Conservation (phyloP, 257 asterid genomes). For the Linaria vulgaris region DNA sequence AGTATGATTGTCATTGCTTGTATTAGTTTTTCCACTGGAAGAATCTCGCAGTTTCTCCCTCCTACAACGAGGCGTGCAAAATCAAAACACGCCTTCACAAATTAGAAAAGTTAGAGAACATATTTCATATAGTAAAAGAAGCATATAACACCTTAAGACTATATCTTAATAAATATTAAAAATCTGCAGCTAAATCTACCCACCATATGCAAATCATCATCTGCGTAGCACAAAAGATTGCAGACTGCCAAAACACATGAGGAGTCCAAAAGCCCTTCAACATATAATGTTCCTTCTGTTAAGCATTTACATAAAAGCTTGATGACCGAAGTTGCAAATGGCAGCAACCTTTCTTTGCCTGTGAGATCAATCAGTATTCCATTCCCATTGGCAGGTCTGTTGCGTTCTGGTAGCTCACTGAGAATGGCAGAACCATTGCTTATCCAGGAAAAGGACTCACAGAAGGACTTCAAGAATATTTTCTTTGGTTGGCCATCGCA, state of each 20-base stretch:
- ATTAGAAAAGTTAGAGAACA: slow-evolving; percentile 37
- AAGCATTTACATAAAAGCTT: slow-evolving; percentile 80
- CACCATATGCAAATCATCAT: slow-evolving; percentile 86
- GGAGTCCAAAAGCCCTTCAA: slow-evolving; percentile 78
- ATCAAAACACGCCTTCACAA: slow-evolving; percentile 89
- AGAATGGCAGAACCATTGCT: slow-evolving; percentile 43
- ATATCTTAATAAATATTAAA: slow-evolving; percentile 12
- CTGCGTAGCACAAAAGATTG: slow-evolving; percentile 71
- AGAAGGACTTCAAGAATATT: slow-evolving; percentile 54
- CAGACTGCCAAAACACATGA: slow-evolving; percentile 70
- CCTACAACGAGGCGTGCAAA: slow-evolving; percentile 72
- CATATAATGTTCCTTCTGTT: slow-evolving; percentile 82
- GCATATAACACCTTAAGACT: slow-evolving; percentile 7
- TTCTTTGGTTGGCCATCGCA: slow-evolving; percentile 41
- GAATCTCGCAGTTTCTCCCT: slow-evolving; percentile 48
- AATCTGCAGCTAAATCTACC: slow-evolving; percentile 30
- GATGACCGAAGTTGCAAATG: slow-evolving; percentile 71
- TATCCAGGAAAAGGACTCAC: slow-evolving; percentile 53
- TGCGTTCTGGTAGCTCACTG: slow-evolving; percentile 58
- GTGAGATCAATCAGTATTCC: slow-evolving; percentile 73
- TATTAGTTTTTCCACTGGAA: slow-evolving; percentile 71
- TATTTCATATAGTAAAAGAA: slow-evolving; percentile 19
- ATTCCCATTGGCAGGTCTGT: slow-evolving; percentile 51
- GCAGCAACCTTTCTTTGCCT: slow-evolving; percentile 67
- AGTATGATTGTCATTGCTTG: slow-evolving; percentile 58